Evolutionary conservation across 2,329 filamentous ascomycete species (phyloP), one percentile per base, ranked within the genome.

Genomic region (Fusarium praegraminearum): DNA sequence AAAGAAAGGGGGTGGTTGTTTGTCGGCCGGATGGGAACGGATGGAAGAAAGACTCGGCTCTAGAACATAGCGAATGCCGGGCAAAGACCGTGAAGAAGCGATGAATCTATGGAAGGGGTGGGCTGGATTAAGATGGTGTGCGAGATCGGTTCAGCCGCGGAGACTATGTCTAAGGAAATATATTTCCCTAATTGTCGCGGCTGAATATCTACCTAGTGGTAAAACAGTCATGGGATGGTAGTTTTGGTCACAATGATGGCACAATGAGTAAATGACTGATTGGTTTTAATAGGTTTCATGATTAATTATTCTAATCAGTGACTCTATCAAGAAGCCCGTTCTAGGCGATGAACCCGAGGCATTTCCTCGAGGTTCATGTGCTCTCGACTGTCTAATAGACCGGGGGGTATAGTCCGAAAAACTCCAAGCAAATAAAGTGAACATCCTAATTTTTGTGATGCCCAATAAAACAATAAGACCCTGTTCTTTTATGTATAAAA

Each of bases 341-440:
- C 73, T 75, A 73, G 66, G 69, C 72, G 47, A 65, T 61, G 66
- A 64, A 62, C 66, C 65, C 56, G 68, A 70, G 67, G 62, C 62
- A 40, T 45, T 35, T 62, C 62, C 65, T 71, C 73, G 61, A 40
- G 55, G 43, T 54, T 54, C 73, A 64, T 50, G 44, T 66, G 61
- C 71, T 72, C 61, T 73, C 60, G 56, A 74, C 64, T 75, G 70
- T 75, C 73, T 75, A 75, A 72, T 74, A 75, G 73, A 73, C 73
- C 73, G 72, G 73, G 73, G 71, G 73, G 73, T 75, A 75, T 75
- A 75, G 70, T 71, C 72, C 69, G 61, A 74, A 68, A 41, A 73
- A 75, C 73, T 74, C 73, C 73, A 67, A 70, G 73, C 57, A 57
- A 65, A 41, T 53, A 65, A 38, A 51, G 35, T 36, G 15, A 60